phyloP scores from a whole-genome alignment of 331 rosid genomes.

The Rosa hybrid region DNA sequence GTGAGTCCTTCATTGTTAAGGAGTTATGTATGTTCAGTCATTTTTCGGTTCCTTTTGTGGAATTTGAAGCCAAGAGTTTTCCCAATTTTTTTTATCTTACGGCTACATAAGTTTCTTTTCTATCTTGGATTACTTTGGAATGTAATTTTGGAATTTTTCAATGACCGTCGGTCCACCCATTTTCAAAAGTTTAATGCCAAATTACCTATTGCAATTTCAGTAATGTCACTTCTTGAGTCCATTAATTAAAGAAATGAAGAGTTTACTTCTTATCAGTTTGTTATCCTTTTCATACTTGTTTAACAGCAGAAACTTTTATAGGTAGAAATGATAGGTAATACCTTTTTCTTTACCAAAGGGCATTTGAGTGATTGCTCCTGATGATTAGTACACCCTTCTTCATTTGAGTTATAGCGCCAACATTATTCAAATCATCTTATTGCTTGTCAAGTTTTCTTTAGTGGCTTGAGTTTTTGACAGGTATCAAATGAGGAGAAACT shows the following conservation, averaged over 20 bases:
- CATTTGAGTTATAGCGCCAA: not conserved
- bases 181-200: not conserved
- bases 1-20: slow-evolving; percentile 33
- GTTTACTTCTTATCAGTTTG: not conserved
- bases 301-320: not conserved
- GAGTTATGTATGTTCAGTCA: not conserved
- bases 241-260: not conserved
- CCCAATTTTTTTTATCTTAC: too few relatives aligned
- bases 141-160: not conserved
- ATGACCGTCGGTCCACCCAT: not conserved
- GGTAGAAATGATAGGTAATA: not conserved
- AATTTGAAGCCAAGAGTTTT: not conserved
- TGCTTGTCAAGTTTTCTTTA: not conserved
- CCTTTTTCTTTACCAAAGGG: not conserved
- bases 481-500: slow-evolving; percentile 52
- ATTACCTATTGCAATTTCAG: not conserved
- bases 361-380: not conserved
- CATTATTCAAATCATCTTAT: not conserved
- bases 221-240: slow-evolving; percentile 3
- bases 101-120: not conserved
- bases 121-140: not conserved
- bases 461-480: slow-evolving; percentile 51
- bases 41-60: not conserved
- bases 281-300: not conserved
- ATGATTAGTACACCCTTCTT: not conserved